These are phyloP conservation scores for Fusarium piperis DNA, from an alignment of 2,329 filamentous ascomycete genomes.

Conservation along the genomic window DNA sequence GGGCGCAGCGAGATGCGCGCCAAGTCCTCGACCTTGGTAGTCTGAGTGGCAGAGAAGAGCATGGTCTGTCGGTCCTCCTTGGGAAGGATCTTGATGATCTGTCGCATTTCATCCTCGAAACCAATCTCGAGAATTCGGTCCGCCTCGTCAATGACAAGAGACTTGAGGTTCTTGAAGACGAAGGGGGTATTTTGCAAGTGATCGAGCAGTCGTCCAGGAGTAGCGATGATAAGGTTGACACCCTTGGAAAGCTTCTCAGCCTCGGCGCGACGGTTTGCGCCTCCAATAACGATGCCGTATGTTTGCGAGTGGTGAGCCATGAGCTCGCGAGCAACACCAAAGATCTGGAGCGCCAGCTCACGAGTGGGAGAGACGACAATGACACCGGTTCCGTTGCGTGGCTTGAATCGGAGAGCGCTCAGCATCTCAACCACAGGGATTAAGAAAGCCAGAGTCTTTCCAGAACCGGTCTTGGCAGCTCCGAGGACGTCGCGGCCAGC, in stretches of 20 bases:
- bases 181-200: conserved; percentile 95
- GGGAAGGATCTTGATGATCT: conserved; percentile 94
- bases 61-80: conserved; percentile 90
- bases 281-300: conserved; percentile 95
- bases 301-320: conserved; percentile 95
- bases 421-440: conserved; percentile 96
- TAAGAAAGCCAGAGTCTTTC: conserved; percentile 94
- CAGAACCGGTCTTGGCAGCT: conserved; percentile 94
- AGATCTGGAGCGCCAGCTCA: conserved; percentile 95
- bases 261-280: conserved; percentile 89
- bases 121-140: conserved; percentile 96
- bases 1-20: conserved; percentile 91
- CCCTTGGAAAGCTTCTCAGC: conserved; percentile 94
- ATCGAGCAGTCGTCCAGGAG: conserved; percentile 90
- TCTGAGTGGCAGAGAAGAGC: conserved; percentile 99
- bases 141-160: conserved; percentile 94
- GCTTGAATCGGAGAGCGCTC: conserved; percentile 89
- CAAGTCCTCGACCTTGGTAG: conserved; percentile 97
- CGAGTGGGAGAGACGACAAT: conserved; percentile 93
- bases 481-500: conserved; percentile 93
- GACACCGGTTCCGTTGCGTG: conserved; percentile 90
- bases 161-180: conserved; percentile 90
- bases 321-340: conserved; percentile 91
- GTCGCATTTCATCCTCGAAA: conserved; percentile 98
- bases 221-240: conserved; percentile 93